phyloP scores from a whole-genome alignment of 768 basidiomycete species.

The Aureoboletus auriporus region DNA sequence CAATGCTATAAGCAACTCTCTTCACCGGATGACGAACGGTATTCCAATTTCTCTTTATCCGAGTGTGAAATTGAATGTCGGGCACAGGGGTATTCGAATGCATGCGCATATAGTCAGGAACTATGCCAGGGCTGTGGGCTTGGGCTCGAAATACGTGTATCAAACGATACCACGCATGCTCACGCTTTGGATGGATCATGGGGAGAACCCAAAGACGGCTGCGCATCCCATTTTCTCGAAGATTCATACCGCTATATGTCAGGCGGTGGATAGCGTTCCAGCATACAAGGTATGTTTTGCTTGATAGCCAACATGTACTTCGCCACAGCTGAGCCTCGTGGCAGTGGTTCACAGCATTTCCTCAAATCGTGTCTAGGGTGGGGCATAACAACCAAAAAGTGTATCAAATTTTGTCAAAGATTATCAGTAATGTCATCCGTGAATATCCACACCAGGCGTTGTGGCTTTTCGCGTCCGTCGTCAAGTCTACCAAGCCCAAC shows the following conservation, averaged over 20 bases:
- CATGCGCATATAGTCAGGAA: slow-evolving; percentile 59
- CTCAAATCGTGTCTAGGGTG: slow-evolving; percentile 94
- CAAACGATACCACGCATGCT: slow-evolving; percentile 92
- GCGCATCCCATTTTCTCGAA: slow-evolving; percentile 42
- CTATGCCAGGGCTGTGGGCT: slow-evolving; percentile 66
- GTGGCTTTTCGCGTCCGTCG: slow-evolving; percentile 88
- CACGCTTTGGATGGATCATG: slow-evolving; percentile 91
- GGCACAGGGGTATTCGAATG: slow-evolving; percentile 56
- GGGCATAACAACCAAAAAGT: slow-evolving; percentile 67
- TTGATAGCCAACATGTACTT: neutral
- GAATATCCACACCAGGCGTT: slow-evolving; percentile 87
- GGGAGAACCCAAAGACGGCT: slow-evolving; percentile 43
- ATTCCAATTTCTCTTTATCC: slow-evolving; percentile 1
- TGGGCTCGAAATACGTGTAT: slow-evolving; percentile 93
- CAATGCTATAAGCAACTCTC: slow-evolving; percentile 60
- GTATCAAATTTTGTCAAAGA: slow-evolving; percentile 51
- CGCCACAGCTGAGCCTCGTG: slow-evolving; percentile 6
- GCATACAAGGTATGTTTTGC: slow-evolving; percentile 64
- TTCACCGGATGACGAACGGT: slow-evolving; percentile 52
- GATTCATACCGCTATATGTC: slow-evolving; percentile 54
- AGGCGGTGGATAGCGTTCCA: slow-evolving; percentile 58
- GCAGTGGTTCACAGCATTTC: slow-evolving; percentile 95
- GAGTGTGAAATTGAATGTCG: neutral
- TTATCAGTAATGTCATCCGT: slow-evolving; percentile 72
- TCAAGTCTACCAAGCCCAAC: slow-evolving; percentile 71